Base-by-base conservation (phyloP, 2,329 filamentous ascomycete species). In the Nemania diffusa region DNA sequence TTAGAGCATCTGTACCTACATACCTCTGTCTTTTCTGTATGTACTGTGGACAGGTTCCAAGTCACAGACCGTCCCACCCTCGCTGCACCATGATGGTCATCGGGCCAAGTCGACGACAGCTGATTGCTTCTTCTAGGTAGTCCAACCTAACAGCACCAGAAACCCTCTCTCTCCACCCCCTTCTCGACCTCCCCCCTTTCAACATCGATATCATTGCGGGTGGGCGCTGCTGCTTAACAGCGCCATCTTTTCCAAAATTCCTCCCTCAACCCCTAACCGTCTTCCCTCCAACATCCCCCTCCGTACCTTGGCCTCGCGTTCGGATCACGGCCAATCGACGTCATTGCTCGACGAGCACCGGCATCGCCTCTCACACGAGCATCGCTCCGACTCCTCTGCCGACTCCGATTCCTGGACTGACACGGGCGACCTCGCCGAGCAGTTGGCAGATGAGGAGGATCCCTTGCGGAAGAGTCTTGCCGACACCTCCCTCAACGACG, bases 371-470 rank as follows among this genome's bases (percentile, higher is more conserved):
- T 78, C 78, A 75, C 80, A 80, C 76, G 79, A 81, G 73, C 79
- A 79, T 78, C 86, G 84, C 73, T 80, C 77, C 73, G 80, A 79
- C 72, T 81, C 81, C 76, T 86, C 85, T 75, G 88, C 87, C 71
- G 83, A 85, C 79, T 91, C 89, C 68, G 88, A 91, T 75, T 89
- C 92, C 74, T 97, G 93, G 94, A 94, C 92, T 78, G 94, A 97
- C 80, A 97, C 95, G 51, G 95, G 94, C 77, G 96, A 98, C 81
- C 88, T 98, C 75, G 93, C 93, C 76, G 95, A 97, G 83, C 95
- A 97, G 85, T 86, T 94, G 74, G 92, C 88, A 76, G 91, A 92
- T 84, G 89, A 90, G 76, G 89, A 95, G 81, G 93, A 97, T 79
- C 92, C 93, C 67, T 85, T 97, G 73, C 90, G 88, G 73, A 87